phyloP scores from a whole-genome alignment of 1,139 yeast genomes.

The Candida labiduridarum region DNA sequence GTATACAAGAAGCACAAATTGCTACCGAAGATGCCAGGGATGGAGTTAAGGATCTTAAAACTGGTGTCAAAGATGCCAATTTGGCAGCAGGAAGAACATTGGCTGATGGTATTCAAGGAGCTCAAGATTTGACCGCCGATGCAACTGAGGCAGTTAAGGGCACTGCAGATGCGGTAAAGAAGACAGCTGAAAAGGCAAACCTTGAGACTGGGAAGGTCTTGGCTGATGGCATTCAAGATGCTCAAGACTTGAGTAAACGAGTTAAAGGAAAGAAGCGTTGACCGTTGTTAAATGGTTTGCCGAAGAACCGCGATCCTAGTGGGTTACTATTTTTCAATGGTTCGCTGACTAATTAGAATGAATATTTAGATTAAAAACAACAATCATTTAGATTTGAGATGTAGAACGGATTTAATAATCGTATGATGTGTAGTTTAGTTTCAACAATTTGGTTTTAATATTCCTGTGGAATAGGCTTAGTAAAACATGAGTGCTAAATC shows the following conservation, averaged over 20 bases:
- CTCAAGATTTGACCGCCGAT: conserved; percentile 5
- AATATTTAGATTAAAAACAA: too few relatives aligned
- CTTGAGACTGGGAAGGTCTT: conserved; percentile 29
- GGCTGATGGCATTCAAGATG: conserved; percentile 31
- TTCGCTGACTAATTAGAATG: too few relatives aligned
- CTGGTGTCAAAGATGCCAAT: conserved; percentile 21
- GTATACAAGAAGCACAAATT: conserved; percentile 10
- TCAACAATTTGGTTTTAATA: too few relatives aligned
- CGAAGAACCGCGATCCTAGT: too few relatives aligned
- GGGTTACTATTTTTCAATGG: too few relatives aligned
- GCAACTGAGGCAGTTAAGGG: not conserved
- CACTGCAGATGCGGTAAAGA: not conserved
- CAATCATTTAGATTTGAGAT: too few relatives aligned
- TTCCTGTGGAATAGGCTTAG: too few relatives aligned
- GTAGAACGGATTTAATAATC: too few relatives aligned
- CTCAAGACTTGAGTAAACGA: conserved; percentile 4
- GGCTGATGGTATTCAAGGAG: conserved; percentile 31
- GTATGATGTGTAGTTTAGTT: too few relatives aligned
- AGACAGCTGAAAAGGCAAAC: conserved; percentile 20
- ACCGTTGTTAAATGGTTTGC: too few relatives aligned
- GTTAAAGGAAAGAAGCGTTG: not conserved
- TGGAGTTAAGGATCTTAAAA: conserved; percentile 2
- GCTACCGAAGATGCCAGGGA: conserved; percentile 1
- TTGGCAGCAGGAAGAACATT: conserved; percentile 29
- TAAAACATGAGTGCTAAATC: too few relatives aligned